Percentiles rank a stretch among this genome's conserved stretches.
Evolutionary conservation across 176 grass and related monocot genomes (phyloP).

Genomic region (Melocanna baccifera): DNA sequence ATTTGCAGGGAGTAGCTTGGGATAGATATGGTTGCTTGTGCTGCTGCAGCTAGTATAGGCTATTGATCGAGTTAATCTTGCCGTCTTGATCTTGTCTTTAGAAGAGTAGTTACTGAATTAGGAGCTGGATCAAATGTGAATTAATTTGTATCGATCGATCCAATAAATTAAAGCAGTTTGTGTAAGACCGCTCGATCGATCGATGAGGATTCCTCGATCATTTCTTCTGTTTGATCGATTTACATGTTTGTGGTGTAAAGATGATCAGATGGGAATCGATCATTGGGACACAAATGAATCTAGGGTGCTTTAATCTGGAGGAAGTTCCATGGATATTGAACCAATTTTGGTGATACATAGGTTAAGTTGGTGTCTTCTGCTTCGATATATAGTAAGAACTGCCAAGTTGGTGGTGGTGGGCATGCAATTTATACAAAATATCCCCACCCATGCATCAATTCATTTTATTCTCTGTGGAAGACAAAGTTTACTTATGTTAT

Average conservation of each 20-base stretch:
- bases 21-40: neutral
- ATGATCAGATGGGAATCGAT: neutral
- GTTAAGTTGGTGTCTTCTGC: too few species aligned
- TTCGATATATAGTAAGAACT: too few species aligned
- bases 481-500: too few species aligned
- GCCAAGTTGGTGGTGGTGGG: too few species aligned
- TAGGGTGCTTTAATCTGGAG: neutral
- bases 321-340: neutral
- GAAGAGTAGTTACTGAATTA: neutral
- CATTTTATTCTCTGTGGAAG: too few species aligned
- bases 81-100: neutral
- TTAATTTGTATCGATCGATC: neutral
- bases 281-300: too few species aligned
- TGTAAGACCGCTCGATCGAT: neutral
- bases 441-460: too few species aligned
- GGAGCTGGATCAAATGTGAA: neutral
- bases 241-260: neutral
- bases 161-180: neutral
- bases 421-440: too few species aligned
- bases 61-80: neutral
- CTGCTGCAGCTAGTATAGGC: neutral
- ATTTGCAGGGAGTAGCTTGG: constrained; percentile 27
- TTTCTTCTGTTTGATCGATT: neutral
- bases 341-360: neutral
- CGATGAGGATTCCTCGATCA: neutral